Base-by-base conservation (phyloP, 345 rosid genomes). In the Citrus mangshanensis region DNA sequence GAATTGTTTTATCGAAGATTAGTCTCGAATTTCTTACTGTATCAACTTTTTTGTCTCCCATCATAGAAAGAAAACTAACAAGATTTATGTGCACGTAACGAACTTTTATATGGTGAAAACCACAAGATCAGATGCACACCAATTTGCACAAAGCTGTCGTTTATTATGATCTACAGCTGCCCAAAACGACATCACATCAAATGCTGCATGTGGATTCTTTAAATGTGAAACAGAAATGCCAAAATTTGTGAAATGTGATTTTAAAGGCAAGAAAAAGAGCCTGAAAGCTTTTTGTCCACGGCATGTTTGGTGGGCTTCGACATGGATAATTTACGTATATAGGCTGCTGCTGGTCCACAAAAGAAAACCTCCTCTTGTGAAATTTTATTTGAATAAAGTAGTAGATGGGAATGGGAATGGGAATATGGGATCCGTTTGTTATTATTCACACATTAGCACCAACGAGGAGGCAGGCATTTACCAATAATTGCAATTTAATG, bases 301-400 rank as follows among this genome's bases (percentile, higher is more conserved):
- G 0, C 22, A 56, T 22, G 13, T n/a, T 35, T 55, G 46, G 40
- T 54, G 62, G 74, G 62, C 74, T 71, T 71, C 28, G 16, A 51
- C 30, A 9, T 28, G 61, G 74, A 30, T 51, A 4, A 9, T 71
- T 69, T 28, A 71, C 54, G 4, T 3, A 3, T 8, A 16, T 18
- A 58, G 64, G 76, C 51, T 13, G 51, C 65, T 13, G 51, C 10
- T 28, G 76, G 76, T 72, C 76, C 76, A 72, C n/a, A 2, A 9
- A 72, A 10, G 18, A 46, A 35, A 56, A 0, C 37, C 58, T 4
- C 35, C 0, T 27, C 27, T 24, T 3, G 18, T 37, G 30, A 59
- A 1, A 22, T 7, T 59, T 24, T 9, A n/a, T 22, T 59, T 5
- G 58, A 54, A 18, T 5, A 54, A 54, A 54, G 58, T 5, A 18